A percentile compares a stretch with the other conserved stretches of the same genome.
phyloP scores from a whole-genome alignment of 108 stramenopile genomes.

The Chaetoceros muelleri region DNA sequence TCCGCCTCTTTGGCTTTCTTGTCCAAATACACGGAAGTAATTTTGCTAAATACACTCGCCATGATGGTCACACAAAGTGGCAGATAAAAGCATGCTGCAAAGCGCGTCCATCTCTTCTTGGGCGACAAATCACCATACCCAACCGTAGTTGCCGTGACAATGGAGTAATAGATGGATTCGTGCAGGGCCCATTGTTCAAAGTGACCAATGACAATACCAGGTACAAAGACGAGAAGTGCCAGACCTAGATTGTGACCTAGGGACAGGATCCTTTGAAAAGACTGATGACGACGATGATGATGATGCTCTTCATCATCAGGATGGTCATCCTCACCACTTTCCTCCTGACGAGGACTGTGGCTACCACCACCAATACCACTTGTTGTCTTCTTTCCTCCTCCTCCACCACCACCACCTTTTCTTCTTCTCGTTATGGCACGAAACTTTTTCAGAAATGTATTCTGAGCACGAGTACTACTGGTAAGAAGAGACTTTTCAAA shows the following conservation, averaged over 20 bases:
- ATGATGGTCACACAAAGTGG: constrained; percentile 8
- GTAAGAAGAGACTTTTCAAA: too few relatives aligned
- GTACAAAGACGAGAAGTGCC: neutral
- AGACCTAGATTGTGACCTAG: neutral
- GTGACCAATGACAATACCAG: constrained; percentile 1
- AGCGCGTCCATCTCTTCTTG: neutral
- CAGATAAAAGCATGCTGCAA: constrained; percentile 8
- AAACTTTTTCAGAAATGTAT: neutral
- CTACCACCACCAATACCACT: too few relatives aligned
- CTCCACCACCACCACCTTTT: neutral
- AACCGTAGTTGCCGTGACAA: constrained; percentile 13
- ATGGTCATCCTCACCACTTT: neutral
- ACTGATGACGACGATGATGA: neutral
- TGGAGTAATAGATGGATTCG: constrained; percentile 13
- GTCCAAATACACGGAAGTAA: neutral
- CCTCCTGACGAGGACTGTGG: too few relatives aligned
- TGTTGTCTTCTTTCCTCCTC: neutral
- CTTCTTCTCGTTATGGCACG: neutral
- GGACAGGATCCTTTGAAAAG: too few relatives aligned
- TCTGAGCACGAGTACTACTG: neutral
- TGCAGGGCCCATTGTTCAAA: constrained; percentile 12
- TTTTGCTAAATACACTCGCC: constrained; percentile 5
- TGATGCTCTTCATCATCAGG: neutral
- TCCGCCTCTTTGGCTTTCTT: constrained; percentile 1
- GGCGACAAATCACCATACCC: constrained; percentile 22